Evolutionary conservation across 345 rosid species (phyloP).

Genomic region (Brassica nigra): DNA sequence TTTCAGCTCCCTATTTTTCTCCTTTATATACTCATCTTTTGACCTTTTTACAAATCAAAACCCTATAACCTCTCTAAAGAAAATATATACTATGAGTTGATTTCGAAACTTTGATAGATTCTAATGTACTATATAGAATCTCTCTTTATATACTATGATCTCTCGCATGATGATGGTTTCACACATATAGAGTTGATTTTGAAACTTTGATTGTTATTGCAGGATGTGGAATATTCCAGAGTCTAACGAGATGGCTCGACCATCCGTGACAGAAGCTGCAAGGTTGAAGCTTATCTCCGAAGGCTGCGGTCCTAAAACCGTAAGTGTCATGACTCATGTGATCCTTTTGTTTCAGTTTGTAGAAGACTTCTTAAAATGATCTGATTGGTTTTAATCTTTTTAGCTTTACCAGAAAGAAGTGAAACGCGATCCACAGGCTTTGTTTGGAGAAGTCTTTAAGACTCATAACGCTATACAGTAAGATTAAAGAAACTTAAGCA

Average conservation of each 20-base stretch:
- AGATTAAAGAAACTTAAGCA: constrained; percentile 31
- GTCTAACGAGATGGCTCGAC: constrained; percentile 58
- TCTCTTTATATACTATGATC: no score
- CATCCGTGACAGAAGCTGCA: constrained; percentile 69
- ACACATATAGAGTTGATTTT: no score
- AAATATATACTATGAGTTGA: no score
- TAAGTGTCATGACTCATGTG: constrained; percentile 47
- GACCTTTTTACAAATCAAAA: no score
- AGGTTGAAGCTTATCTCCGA: constrained; percentile 71
- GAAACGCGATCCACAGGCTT: constrained; percentile 57
- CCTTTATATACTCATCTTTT: no score
- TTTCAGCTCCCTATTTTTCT: no score
- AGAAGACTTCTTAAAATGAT: constrained; percentile 20
- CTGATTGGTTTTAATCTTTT: constrained; percentile 39
- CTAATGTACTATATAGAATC: no score
- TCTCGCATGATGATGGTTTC: no score
- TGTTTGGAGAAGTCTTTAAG: constrained; percentile 68
- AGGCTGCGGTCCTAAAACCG: constrained; percentile 65
- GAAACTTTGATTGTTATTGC: background rate
- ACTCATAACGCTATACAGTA: constrained; percentile 85
- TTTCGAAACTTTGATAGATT: no score
- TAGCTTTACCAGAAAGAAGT: constrained; percentile 73
- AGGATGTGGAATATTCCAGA: constrained; percentile 81
- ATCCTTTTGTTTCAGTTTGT: background rate
- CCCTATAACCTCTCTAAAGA: no score